These are phyloP conservation scores for Fusarium torreyae DNA, from an alignment of 2,329 filamentous ascomycete species.

Conservation along the genomic window DNA sequence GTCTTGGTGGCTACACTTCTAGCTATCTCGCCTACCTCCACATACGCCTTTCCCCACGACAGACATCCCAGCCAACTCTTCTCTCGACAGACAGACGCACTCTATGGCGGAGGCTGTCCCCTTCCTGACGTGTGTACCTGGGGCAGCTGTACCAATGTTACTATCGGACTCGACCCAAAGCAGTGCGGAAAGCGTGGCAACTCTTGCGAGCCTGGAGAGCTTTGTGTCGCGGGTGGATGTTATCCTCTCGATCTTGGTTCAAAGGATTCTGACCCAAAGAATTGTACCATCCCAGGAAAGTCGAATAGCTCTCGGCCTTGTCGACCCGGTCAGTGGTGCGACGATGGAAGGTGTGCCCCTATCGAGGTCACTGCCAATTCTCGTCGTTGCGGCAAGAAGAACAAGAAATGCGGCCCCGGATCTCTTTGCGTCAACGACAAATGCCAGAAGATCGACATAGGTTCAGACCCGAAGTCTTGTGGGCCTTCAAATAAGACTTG, in stretches of 20 bases:
- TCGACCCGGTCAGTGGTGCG: constrained; percentile 37
- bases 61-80: constrained; percentile 1
- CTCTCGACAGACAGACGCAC: constrained; percentile 8
- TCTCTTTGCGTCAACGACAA: constrained; percentile 35
- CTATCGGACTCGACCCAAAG: constrained; percentile 33
- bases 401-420: constrained; percentile 20
- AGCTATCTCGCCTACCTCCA: constrained; percentile 1
- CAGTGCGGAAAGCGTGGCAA: constrained; percentile 30
- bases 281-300: background rate
- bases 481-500: constrained; percentile 26
- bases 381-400: constrained; percentile 18
- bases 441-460: constrained; percentile 37
- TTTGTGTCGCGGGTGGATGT: constrained; percentile 38
- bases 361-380: constrained; percentile 34
- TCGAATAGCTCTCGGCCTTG: constrained; percentile 17
- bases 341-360: constrained; percentile 26
- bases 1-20: constrained; percentile 16
- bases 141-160: constrained; percentile 37
- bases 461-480: constrained; percentile 33
- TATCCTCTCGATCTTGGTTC: constrained; percentile 20
- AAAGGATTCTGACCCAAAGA: background rate
- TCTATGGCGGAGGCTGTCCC: constrained; percentile 39
- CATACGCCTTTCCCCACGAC: constrained; percentile 1
- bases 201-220: constrained; percentile 35
- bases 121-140: constrained; percentile 33